Conservation (phyloP, 2,329 filamentous ascomycete species). For the Colletotrichum musicola region DNA sequence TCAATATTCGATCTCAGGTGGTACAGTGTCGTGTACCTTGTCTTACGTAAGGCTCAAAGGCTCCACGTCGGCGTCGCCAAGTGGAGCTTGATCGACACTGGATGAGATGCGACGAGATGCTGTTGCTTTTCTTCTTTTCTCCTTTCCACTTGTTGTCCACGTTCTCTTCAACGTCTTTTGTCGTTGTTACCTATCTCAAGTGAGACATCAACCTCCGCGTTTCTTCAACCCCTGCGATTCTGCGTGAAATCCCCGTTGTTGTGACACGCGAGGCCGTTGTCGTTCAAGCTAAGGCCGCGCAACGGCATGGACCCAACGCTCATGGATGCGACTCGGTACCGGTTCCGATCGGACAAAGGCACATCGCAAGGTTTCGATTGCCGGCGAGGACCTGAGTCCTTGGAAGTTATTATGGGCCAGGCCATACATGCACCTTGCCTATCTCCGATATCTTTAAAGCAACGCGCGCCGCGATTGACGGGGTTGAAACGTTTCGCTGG, state of each 20-base stretch:
- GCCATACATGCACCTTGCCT: background rate
- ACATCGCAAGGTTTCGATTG: slow-evolving; percentile 1
- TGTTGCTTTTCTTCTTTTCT: background rate
- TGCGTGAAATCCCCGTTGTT: background rate
- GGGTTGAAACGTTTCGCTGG: background rate
- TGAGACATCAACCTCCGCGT: background rate
- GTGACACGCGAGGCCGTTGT: slow-evolving; percentile 2
- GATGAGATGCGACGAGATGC: background rate
- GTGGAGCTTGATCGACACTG: slow-evolving; percentile 1
- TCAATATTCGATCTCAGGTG: background rate
- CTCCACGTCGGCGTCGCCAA: background rate
- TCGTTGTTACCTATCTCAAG: background rate
- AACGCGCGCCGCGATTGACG: background rate
- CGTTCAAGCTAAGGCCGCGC: background rate
- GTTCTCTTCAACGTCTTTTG: background rate
- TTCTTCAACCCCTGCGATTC: background rate
- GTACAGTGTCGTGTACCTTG: too few relatives aligned
- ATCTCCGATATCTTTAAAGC: background rate
- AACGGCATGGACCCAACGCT: background rate
- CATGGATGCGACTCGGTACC: background rate
- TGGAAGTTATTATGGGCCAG: background rate
- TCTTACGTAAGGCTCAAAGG: background rate
- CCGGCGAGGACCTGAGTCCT: background rate
- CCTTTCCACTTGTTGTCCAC: background rate
- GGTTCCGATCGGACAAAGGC: slow-evolving; percentile 4